These are phyloP conservation scores for Rhynchosporium graminicola DNA, from an alignment of 2,329 filamentous ascomycete species.

Conservation along the genomic window DNA sequence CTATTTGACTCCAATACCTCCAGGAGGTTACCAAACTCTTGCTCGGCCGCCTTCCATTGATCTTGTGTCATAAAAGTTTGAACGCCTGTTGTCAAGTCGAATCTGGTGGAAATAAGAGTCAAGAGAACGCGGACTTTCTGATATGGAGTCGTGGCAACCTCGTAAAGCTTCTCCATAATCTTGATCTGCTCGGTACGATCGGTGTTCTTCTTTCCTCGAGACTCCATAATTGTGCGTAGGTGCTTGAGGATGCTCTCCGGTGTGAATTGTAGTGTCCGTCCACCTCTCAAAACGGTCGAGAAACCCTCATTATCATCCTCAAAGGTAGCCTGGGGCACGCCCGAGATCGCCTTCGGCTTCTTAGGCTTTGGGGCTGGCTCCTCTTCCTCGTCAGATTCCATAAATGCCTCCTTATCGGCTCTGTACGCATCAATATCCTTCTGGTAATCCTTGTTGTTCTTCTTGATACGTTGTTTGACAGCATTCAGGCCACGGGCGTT, in stretches of 20 bases:
- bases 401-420: slow-evolving; percentile 80
- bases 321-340: slow-evolving; percentile 51
- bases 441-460: slow-evolving; percentile 95
- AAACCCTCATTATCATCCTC: slow-evolving; percentile 82
- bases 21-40: slow-evolving; percentile 78
- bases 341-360: slow-evolving; percentile 51
- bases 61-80: slow-evolving; percentile 87
- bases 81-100: slow-evolving; percentile 82
- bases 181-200: slow-evolving; percentile 93
- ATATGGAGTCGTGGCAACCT: slow-evolving; percentile 88
- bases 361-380: slow-evolving; percentile 57
- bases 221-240: slow-evolving; percentile 88
- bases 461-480: slow-evolving; percentile 97
- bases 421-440: slow-evolving; percentile 85
- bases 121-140: slow-evolving; percentile 91
- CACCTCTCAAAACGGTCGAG: slow-evolving; percentile 83
- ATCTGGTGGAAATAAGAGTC: slow-evolving; percentile 88
- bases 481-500: slow-evolving; percentile 93
- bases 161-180: slow-evolving; percentile 93
- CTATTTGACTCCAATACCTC: slow-evolving; percentile 75
- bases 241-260: slow-evolving; percentile 98
- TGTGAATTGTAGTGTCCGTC: slow-evolving; percentile 87
- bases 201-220: slow-evolving; percentile 98
- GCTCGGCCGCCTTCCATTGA: slow-evolving; percentile 93
- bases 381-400: slow-evolving; percentile 81